These are phyloP conservation scores for Barnettozyma salicaria DNA, from an alignment of 805 yeast species.

Conservation along the genomic window DNA sequence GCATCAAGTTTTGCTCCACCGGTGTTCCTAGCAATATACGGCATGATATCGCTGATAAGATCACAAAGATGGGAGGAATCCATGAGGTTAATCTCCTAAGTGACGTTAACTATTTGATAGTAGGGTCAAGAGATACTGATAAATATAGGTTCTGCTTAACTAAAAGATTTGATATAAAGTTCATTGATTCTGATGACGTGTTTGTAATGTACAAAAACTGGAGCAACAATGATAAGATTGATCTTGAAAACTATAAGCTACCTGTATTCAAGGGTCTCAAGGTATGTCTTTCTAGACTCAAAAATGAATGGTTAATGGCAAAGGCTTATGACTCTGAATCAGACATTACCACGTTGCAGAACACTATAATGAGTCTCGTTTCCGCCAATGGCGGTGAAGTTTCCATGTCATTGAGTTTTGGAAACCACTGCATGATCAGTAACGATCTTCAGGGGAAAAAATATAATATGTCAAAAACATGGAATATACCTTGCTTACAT, in stretches of 20 bases:
- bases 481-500: conserved; percentile 36
- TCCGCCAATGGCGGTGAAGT: conserved; percentile 43
- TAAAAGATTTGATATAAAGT: conserved; percentile 49
- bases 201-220: conserved; percentile 42
- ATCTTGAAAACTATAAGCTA: conserved; percentile 27
- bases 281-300: conserved; percentile 34
- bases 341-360: conserved; percentile 12
- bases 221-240: conserved; percentile 37
- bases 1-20: conserved; percentile 25
- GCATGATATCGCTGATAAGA: conserved; percentile 38
- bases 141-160: conserved; percentile 47
- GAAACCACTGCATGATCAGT: conserved; percentile 42
- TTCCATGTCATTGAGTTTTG: conserved; percentile 43
- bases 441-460: conserved; percentile 46
- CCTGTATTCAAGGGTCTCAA: conserved; percentile 39
- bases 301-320: conserved; percentile 15
- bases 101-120: conserved; percentile 52
- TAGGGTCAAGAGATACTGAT: conserved; percentile 55
- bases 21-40: conserved; percentile 20
- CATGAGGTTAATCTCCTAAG: conserved; percentile 53
- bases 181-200: conserved; percentile 45
- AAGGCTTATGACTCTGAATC: conserved; percentile 19
- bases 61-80: conserved; percentile 53
- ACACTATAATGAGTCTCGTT: conserved; percentile 32
- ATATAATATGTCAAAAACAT: conserved; percentile 38